phyloP scores from a whole-genome alignment of 345 rosid species.

The Acer negundo region DNA sequence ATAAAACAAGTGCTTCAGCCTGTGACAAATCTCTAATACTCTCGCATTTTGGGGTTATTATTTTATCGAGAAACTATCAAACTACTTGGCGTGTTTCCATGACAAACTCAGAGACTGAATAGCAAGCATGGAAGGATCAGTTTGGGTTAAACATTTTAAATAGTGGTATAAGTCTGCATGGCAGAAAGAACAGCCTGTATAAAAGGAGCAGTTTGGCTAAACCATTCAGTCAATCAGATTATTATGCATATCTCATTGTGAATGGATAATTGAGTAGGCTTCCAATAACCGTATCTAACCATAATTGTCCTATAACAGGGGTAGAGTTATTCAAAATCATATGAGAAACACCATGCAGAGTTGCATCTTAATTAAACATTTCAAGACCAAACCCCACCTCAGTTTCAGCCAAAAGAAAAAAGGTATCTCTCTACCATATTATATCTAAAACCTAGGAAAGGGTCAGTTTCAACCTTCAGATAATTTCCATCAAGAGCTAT shows the following conservation, averaged over 20 bases:
- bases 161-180: not conserved
- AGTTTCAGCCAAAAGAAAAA: not conserved
- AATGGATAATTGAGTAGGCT: not conserved
- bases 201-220: not conserved
- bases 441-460: not conserved
- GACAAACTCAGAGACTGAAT: not conserved
- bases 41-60: not conserved
- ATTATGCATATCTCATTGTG: conserved; percentile 1
- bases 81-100: not conserved
- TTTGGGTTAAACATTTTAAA: not conserved
- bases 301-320: not conserved
- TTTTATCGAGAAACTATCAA: not conserved
- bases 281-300: not conserved
- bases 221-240: not conserved
- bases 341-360: not conserved
- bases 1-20: not conserved
- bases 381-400: not conserved
- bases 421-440: not conserved
- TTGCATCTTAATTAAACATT: not conserved
- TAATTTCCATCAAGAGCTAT: conserved; percentile 88
- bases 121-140: not conserved
- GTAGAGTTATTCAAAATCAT: not conserved
- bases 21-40: not conserved
- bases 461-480: conserved; percentile 57
- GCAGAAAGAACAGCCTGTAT: not conserved